Base-by-base conservation (phyloP, 495 filamentous ascomycete species). In the Xylaria palmicola region DNA sequence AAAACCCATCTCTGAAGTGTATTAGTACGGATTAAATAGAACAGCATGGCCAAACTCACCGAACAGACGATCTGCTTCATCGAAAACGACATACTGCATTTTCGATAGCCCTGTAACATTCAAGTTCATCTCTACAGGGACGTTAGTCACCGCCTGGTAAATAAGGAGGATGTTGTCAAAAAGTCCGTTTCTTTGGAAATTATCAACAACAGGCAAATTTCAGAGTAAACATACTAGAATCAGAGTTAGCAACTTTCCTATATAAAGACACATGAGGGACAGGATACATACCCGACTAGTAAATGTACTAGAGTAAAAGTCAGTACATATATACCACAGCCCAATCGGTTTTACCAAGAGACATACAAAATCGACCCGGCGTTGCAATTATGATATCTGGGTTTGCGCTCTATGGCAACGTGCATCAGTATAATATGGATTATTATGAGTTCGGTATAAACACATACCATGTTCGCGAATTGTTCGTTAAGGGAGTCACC, bases 301-400 rank as follows among this genome's bases (percentile, higher is more conserved):
- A 98, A 74, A 79, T 98, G 95, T 60, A 98, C 54, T 56, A 6
- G 1, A 34, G 4, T 17, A 34, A 30, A 2, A 45, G 10, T 56
- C 26, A 56, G 54, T n/a, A 43, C 7, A n/a, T n/a, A n/a, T n/a
- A n/a, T n/a, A n/a, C n/a, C n/a, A n/a, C n/a, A n/a, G n/a, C n/a
- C n/a, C n/a, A n/a, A n/a, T n/a, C n/a, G n/a, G n/a, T n/a, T n/a
- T n/a, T 8, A 27, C 6, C 30, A 41, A 10, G 19, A 19, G 30
- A 39, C 55, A 37, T 48, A 58, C 72, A 72, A 68, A 98, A 97
- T 64, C 94, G 90, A 69, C 94, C 94, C 0, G 94, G 94, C 0
- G 95, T 97, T 15, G 93, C 95, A 69, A 98, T 96, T 62, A 98
- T 83, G 63, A 98, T 92, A 73, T 98, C 94, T 1, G 94, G 95